Evolutionary conservation across 2,329 filamentous ascomycete species (phyloP).

Genomic region (Emericellopsis atlantica): DNA sequence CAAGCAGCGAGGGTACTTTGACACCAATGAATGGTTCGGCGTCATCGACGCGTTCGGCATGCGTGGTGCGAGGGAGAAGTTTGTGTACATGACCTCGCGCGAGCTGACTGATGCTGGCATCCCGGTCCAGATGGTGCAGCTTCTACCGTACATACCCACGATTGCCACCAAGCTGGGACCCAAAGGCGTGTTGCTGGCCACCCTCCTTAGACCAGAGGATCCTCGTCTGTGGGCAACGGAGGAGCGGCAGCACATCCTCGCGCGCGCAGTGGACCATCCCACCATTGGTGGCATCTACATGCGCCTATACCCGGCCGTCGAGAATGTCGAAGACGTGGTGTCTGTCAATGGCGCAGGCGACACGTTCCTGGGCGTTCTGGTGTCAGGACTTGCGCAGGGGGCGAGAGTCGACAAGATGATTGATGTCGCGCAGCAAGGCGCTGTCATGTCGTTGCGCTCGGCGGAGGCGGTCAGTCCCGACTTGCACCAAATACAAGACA

Average conservation of each 20-base stretch:
- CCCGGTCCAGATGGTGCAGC: constrained; percentile 69
- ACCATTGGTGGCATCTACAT: constrained; percentile 72
- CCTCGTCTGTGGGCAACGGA: constrained; percentile 49
- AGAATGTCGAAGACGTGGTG: constrained; percentile 57
- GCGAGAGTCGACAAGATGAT: constrained; percentile 49
- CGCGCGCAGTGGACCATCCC: constrained; percentile 39
- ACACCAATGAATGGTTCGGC: constrained; percentile 61
- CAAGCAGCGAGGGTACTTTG: constrained; percentile 52
- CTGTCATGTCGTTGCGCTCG: constrained; percentile 66
- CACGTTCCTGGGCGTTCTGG: constrained; percentile 74
- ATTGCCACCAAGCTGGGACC: constrained; percentile 75
- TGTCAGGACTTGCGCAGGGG: constrained; percentile 62
- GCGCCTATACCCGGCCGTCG: constrained; percentile 53
- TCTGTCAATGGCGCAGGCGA: constrained; percentile 94
- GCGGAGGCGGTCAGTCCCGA: constrained; percentile 56
- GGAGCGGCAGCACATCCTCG: constrained; percentile 58
- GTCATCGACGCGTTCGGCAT: constrained; percentile 72
- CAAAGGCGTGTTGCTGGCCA: constrained; percentile 63
- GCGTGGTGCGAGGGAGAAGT: constrained; percentile 57
- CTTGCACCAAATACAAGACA: constrained; percentile 30
- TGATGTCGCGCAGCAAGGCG: constrained; percentile 70
- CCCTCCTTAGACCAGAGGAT: constrained; percentile 56
- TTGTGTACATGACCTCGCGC: constrained; percentile 53
- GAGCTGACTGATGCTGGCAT: constrained; percentile 67
- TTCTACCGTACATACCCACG: constrained; percentile 78